Evolutionary conservation across 306 rosid genomes (phyloP), one percentile per base, ranked within the genome.

Genomic region (Morella rubra): DNA sequence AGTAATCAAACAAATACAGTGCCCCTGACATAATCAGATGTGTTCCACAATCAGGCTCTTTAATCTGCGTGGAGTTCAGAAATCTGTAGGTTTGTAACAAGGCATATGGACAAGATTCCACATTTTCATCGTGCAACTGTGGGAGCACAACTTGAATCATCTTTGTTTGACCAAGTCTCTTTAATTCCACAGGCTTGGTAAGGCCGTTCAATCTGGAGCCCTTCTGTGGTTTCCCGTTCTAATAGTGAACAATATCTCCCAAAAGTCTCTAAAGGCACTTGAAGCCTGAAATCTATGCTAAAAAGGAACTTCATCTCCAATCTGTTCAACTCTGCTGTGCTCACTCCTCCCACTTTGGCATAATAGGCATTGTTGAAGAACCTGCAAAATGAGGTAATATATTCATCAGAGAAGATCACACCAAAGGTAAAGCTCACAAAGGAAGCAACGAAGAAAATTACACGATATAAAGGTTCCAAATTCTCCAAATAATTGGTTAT

Each of bases 281-380:
- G 91, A 67, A 95, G 97, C 44, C 97, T 90, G 85, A 92, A 90
- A 85, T 92, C 97, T 80, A 95, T 88, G 32, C 87, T 81, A 58
- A 92, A 95, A 82, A 95, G 85, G 77, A 95, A 90, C 79, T 83
- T 89, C 89, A 90, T 88, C 85, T 95, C 99, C 92, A 95, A 70
- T 79, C 86, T 88, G 90, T 95, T 95, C 73, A 95, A 72, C 83
- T 95, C 99, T 4, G 64, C 77, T 0, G 96, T 95, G 89, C 89
- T 89, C 60, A 95, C 86, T 78, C 97, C 99, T 67, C 99, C 99
- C 52, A 92, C 99, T 87, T 77, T 95, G 24, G 99, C 99, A 76
- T 92, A 95, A 86, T 95, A 95, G 13, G 98, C 98, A 78, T 92
- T 95, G 87, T 93, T 90, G 81, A 85, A 95, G 87, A 92, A 91